Conservation (phyloP, 352 stramenopile species). For the Globisporangium megalacanthum region DNA sequence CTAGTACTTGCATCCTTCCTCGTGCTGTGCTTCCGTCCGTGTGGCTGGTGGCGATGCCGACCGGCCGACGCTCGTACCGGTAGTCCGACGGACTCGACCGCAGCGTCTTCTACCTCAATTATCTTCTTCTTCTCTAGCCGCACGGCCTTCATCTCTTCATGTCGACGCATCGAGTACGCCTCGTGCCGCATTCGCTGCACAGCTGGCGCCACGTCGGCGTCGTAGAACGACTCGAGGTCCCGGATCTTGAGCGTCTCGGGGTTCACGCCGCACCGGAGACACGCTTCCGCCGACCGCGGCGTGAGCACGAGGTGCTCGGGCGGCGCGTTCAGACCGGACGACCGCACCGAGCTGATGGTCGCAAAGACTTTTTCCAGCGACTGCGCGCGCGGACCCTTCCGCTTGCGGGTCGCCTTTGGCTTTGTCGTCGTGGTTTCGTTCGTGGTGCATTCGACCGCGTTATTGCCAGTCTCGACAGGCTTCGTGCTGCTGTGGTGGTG, state of each 20-base stretch:
- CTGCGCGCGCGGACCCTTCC: constrained; percentile 49
- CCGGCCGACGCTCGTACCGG: neutral
- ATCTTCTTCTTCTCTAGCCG: constrained; percentile 76
- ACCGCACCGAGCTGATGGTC: constrained; percentile 64
- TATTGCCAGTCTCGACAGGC: neutral
- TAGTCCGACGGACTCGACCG: neutral
- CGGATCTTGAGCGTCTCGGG: constrained; percentile 90
- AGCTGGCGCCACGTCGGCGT: constrained; percentile 68
- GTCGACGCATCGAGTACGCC: constrained; percentile 86
- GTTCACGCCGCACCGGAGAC: constrained; percentile 89
- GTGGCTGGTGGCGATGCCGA: constrained; percentile 7
- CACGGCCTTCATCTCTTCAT: constrained; percentile 89
- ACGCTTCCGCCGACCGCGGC: constrained; percentile 84
- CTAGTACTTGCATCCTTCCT: too few relatives aligned
- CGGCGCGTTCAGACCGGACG: constrained; percentile 63
- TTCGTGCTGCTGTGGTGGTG: neutral
- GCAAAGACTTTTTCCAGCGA: constrained; percentile 78
- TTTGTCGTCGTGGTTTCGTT: constrained; percentile 25
- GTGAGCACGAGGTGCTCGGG: constrained; percentile 80
- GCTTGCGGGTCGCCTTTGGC: constrained; percentile 45
- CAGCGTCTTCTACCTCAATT: constrained; percentile 36
- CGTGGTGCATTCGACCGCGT: neutral
- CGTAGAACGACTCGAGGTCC: constrained; percentile 90
- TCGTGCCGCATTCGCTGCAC: constrained; percentile 91
- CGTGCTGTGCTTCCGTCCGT: too few relatives aligned